A percentile compares a stretch with the other conserved stretches of the same genome.
phyloP scores from a whole-genome alignment of 1,284 basidiomycete genomes.

The Spongispora temasekensis region DNA sequence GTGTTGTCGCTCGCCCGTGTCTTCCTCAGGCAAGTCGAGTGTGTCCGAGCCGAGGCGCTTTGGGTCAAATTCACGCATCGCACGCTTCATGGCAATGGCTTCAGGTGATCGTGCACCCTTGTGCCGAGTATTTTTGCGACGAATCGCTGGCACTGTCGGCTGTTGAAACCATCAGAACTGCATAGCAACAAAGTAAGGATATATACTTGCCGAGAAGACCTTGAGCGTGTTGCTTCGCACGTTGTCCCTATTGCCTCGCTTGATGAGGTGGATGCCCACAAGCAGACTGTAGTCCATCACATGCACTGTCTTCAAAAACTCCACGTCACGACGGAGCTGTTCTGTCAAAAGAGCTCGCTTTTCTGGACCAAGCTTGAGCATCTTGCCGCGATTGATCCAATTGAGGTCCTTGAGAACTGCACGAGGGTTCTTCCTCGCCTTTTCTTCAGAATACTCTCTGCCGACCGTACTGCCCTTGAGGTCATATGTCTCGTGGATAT shows the following conservation, averaged over 20 bases:
- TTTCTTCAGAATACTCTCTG: constrained; percentile 86
- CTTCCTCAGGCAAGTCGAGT: constrained; percentile 69
- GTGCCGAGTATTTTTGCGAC: constrained; percentile 57
- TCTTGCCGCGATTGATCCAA: constrained; percentile 85
- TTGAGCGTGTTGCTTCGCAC: constrained; percentile 87
- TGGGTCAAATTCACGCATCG: constrained; percentile 82
- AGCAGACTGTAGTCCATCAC: constrained; percentile 98
- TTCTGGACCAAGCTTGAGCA: constrained; percentile 90
- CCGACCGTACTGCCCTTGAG: constrained; percentile 95
- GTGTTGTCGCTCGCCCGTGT: constrained; percentile 75
- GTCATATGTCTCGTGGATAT: constrained; percentile 98
- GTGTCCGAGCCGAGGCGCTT: constrained; percentile 65
- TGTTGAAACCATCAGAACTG: constrained; percentile 31
- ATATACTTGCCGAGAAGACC: constrained; percentile 81
- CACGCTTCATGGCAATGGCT: constrained; percentile 81
- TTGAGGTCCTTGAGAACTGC: constrained; percentile 96
- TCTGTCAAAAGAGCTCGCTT: constrained; percentile 89
- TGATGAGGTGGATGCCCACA: constrained; percentile 93
- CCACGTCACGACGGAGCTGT: constrained; percentile 86
- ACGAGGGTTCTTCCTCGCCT: constrained; percentile 75
- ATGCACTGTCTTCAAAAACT: constrained; percentile 77
- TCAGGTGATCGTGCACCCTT: constrained; percentile 64
- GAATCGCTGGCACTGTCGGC: constrained; percentile 62
- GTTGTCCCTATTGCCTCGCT: constrained; percentile 89
- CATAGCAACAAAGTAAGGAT: not conserved